phyloP scores from a whole-genome alignment of 2,329 filamentous ascomycete species.

The Xylaria sp. region DNA sequence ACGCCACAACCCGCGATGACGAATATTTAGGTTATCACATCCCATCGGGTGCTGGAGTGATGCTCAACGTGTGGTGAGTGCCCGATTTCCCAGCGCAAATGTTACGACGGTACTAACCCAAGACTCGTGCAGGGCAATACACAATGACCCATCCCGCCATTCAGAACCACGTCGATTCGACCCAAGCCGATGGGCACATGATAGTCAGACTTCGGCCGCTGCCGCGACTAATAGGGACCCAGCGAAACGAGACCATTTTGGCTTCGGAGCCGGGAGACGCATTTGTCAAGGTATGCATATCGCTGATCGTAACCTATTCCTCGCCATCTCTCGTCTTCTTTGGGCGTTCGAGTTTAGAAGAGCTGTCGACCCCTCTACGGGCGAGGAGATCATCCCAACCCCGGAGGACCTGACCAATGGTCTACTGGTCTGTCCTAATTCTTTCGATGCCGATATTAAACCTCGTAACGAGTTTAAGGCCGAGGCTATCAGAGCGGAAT shows the following conservation, averaged over 20 bases:
- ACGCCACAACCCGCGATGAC: constrained; percentile 44
- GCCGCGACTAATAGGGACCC: constrained; percentile 40
- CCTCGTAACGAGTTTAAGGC: constrained; percentile 31
- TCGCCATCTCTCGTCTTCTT: constrained; percentile 51
- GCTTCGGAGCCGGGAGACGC: constrained; percentile 38
- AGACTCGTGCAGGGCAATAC: constrained; percentile 45
- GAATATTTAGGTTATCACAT: constrained; percentile 48
- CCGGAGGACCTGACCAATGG: constrained; percentile 29
- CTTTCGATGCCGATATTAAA: constrained; percentile 30
- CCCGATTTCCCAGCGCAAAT: too few relatives aligned
- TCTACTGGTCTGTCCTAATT: constrained; percentile 27
- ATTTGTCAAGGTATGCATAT: constrained; percentile 55
- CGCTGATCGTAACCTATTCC: constrained; percentile 40
- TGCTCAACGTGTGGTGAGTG: constrained; percentile 48
- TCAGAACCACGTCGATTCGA: constrained; percentile 49
- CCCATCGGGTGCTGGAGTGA: constrained; percentile 48
- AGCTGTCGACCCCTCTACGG: constrained; percentile 18
- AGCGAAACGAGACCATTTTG: constrained; percentile 38
- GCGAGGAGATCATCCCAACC: constrained; percentile 31
- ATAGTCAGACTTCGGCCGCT: constrained; percentile 38
- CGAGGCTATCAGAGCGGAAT: constrained; percentile 27
- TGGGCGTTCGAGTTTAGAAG: constrained; percentile 53
- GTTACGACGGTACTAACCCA: background rate
- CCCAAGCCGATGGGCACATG: constrained; percentile 42
- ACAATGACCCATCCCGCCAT: constrained; percentile 50